phyloP scores from a whole-genome alignment of 1,284 basidiomycete species.

The Ganoderma lingzhi region DNA sequence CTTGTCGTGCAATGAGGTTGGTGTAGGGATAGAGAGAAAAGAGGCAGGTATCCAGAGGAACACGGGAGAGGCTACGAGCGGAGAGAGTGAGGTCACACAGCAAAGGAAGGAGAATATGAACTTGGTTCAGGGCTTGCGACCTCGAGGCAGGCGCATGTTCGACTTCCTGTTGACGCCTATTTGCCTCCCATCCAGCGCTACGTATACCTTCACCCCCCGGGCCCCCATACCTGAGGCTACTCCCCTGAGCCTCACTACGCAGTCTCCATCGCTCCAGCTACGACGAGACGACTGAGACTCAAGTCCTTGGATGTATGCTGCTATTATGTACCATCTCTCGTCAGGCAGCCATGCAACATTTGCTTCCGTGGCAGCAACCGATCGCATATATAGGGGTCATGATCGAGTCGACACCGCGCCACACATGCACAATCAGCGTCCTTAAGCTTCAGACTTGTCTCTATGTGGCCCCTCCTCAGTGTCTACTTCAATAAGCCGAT shows the following conservation, averaged over 20 bases:
- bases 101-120: slow-evolving; percentile 24
- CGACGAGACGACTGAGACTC: neutral
- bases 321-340: neutral
- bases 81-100: slow-evolving; percentile 34
- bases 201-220: slow-evolving; percentile 34
- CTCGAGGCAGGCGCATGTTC: slow-evolving; percentile 31
- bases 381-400: neutral
- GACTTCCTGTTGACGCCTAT: slow-evolving; percentile 33
- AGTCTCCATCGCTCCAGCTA: neutral
- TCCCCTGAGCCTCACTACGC: neutral
- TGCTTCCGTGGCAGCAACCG: slow-evolving; percentile 2
- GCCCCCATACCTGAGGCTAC: slow-evolving; percentile 34
- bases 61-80: slow-evolving; percentile 17
- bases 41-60: slow-evolving; percentile 32
- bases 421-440: neutral
- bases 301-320: neutral
- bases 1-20: neutral
- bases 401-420: slow-evolving; percentile 3
- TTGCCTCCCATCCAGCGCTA: slow-evolving; percentile 19
- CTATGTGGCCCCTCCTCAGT: neutral
- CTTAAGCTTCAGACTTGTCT: neutral
- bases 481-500: neutral
- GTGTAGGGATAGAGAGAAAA: slow-evolving; percentile 23
- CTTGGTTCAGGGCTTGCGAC: slow-evolving; percentile 21
- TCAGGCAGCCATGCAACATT: neutral